Conservation (phyloP, 2,329 filamentous ascomycete genomes). For the Neurospora sp. region DNA sequence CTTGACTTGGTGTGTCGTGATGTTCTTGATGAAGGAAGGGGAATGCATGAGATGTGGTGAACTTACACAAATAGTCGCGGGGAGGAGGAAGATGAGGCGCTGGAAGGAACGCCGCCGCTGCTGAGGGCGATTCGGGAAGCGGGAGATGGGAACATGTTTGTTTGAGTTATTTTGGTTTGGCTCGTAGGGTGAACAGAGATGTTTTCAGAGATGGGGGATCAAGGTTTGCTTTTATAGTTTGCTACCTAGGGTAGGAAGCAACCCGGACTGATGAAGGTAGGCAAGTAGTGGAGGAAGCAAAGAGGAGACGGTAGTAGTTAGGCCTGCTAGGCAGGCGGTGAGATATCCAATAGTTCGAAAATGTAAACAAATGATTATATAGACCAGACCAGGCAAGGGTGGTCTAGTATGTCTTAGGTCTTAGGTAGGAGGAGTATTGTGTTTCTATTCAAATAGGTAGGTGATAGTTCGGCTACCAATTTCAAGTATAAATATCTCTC, state of each 20-base stretch:
- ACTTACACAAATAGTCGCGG: background rate
- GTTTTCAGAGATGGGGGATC: background rate
- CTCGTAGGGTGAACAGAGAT: background rate
- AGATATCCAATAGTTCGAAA: background rate
- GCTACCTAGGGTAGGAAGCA: background rate
- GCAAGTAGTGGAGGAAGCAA: background rate
- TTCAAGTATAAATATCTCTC: background rate
- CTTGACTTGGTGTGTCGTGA: no score
- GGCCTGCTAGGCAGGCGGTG: background rate
- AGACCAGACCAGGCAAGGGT: background rate
- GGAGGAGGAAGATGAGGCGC: background rate
- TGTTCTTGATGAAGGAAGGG: no score
- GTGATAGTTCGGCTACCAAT: background rate
- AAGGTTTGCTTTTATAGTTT: background rate
- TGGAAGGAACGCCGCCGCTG: background rate
- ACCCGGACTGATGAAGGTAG: no score
- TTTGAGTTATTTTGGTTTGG: background rate
- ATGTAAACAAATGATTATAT: background rate
- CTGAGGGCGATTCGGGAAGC: background rate
- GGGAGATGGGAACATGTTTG: background rate
- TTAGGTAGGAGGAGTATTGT: background rate
- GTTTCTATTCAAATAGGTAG: background rate
- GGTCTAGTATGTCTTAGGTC: background rate
- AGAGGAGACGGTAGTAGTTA: background rate
- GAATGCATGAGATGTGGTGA: no score